phyloP scores from a whole-genome alignment of 164 flowering plant species.

The Aristolochia contorta region DNA sequence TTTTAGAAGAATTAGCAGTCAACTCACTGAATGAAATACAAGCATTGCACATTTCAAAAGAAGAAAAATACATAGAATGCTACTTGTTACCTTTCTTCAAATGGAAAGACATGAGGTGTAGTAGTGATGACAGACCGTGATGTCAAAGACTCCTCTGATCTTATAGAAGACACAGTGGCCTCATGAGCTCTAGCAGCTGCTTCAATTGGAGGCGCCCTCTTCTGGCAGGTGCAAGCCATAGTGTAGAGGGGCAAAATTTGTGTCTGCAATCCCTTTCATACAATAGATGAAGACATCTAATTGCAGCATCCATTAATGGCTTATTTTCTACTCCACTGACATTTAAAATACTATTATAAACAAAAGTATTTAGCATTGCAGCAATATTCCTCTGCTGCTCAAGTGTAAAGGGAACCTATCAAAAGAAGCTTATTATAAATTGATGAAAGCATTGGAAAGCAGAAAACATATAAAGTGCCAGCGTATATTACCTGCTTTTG shows the following conservation, averaged over 20 bases:
- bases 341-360: constrained; percentile 65
- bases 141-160: constrained; percentile 33
- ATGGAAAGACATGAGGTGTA: constrained; percentile 89
- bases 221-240: constrained; percentile 93
- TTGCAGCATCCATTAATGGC: constrained; percentile 71
- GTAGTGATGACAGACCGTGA: constrained; percentile 58
- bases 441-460: neutral
- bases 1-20: neutral
- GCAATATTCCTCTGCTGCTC: constrained; percentile 80
- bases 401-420: constrained; percentile 76
- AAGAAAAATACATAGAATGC: no score
- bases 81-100: constrained; percentile 70
- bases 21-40: no score
- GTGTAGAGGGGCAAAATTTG: constrained; percentile 64
- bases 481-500: constrained; percentile 70
- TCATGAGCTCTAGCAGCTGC: constrained; percentile 90
- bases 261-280: constrained; percentile 98
- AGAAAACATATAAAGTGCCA: constrained; percentile 1
- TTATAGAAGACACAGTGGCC: constrained; percentile 28
- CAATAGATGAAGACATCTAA: constrained; percentile 77
- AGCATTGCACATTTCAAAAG: no score
- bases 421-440: constrained; percentile 8
- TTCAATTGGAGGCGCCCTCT: constrained; percentile 67
- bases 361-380: constrained; percentile 75
- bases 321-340: constrained; percentile 29